Conservation (phyloP, 108 stramenopile species). For the Fragilariopsis cylindrus region DNA sequence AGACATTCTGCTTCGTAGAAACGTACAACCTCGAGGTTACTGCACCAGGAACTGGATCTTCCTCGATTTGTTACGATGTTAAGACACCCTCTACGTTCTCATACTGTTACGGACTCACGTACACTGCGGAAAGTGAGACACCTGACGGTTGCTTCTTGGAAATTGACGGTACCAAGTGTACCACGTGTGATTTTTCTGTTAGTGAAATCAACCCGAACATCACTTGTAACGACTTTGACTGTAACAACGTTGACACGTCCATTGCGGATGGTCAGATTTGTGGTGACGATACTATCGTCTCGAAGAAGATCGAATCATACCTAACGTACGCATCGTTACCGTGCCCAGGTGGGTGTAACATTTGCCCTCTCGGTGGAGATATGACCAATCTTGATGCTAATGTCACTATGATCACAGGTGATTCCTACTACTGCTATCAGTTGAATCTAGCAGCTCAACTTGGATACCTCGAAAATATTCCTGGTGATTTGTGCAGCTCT, state of each 20-base stretch:
- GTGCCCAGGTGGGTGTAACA: slow-evolving; percentile 15
- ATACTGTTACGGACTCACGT: slow-evolving; percentile 7
- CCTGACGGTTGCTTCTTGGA: neutral
- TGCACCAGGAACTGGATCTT: neutral
- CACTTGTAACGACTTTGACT: slow-evolving; percentile 5
- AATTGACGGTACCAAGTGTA: slow-evolving; percentile 5
- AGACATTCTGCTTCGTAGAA: neutral
- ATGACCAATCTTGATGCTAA: slow-evolving; percentile 1
- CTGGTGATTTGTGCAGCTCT: slow-evolving; percentile 7
- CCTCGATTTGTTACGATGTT: slow-evolving; percentile 1
- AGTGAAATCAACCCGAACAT: neutral
- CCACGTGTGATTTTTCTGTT: slow-evolving; percentile 1
- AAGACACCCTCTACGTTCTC: neutral
- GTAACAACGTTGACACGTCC: neutral
- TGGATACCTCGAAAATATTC: neutral
- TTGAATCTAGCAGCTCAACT: slow-evolving; percentile 5
- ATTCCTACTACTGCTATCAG: slow-evolving; percentile 1
- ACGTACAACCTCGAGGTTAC: slow-evolving; percentile 10
- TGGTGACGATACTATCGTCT: slow-evolving; percentile 1
- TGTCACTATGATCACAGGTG: slow-evolving; percentile 8
- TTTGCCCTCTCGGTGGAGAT: slow-evolving; percentile 1
- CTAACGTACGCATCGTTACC: slow-evolving; percentile 2
- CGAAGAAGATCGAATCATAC: neutral
- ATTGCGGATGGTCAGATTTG: neutral
- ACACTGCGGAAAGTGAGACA: neutral